Conservation (phyloP, 106 monocot species). For the Allium sativum region DNA sequence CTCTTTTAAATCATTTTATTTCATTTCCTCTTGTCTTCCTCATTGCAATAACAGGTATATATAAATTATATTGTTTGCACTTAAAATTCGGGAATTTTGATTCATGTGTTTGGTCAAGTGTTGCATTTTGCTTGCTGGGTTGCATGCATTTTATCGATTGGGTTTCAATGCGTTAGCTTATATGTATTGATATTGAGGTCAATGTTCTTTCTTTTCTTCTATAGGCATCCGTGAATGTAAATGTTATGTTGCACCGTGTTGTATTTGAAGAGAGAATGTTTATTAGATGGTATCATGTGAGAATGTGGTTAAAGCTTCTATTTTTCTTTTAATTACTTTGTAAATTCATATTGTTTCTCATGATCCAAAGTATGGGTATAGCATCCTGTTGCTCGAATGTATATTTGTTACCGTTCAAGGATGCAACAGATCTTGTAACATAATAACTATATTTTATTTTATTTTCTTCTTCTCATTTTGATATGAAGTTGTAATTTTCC, state of each 20-base stretch:
- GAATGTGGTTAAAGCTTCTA: background rate
- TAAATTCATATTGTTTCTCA: background rate
- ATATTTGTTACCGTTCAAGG: background rate
- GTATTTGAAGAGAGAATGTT: background rate
- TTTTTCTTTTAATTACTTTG: background rate
- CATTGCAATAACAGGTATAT: background rate
- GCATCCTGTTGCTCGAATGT: no score
- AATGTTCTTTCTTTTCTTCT: background rate
- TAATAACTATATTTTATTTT: background rate
- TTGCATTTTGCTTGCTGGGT: background rate
- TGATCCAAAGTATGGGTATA: background rate
- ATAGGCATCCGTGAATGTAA: background rate
- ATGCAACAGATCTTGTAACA: background rate
- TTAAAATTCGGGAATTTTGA: background rate
- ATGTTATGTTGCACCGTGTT: background rate
- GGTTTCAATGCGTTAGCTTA: background rate
- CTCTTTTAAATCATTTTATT: conserved; percentile 1
- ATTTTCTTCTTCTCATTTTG: background rate
- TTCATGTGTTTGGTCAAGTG: background rate
- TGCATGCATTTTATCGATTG: background rate
- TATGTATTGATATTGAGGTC: background rate
- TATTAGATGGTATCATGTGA: background rate
- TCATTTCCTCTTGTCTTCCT: background rate
- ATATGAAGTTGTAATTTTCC: background rate
- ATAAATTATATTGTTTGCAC: background rate